These are phyloP conservation scores for Pontederia paniculata DNA, from an alignment of 176 grass and related monocot species.

Conservation along the genomic window DNA sequence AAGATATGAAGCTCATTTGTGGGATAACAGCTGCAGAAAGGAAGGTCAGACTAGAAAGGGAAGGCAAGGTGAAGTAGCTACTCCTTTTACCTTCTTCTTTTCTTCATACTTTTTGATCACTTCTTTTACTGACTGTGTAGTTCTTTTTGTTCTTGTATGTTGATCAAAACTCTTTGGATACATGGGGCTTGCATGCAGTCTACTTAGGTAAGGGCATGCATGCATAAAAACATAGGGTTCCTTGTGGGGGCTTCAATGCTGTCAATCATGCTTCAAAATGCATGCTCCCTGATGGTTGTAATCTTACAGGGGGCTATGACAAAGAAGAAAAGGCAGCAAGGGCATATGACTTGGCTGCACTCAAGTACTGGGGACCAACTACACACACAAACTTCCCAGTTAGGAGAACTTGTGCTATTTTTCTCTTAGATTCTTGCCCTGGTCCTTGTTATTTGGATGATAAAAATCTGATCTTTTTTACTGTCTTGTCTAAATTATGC, in stretches of 20 bases:
- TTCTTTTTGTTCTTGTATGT: background rate
- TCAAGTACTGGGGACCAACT: slow-evolving; percentile 84
- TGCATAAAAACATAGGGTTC: too few relatives aligned
- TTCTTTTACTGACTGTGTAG: background rate
- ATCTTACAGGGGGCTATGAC: slow-evolving; percentile 67
- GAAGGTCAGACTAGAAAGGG: slow-evolving; percentile 96
- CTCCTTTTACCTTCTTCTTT: background rate
- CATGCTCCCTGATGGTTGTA: slow-evolving; percentile 10
- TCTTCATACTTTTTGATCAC: background rate
- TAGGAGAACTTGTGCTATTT: background rate
- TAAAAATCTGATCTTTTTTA: background rate
- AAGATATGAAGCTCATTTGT: slow-evolving; percentile 85
- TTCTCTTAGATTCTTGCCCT: too few relatives aligned
- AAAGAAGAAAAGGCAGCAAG: slow-evolving; percentile 89
- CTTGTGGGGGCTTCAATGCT: too few relatives aligned
- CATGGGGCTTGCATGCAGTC: slow-evolving; percentile 34
- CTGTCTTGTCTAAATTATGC: background rate
- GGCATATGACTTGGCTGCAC: slow-evolving; percentile 82
- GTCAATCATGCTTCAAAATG: too few relatives aligned
- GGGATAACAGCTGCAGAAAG: slow-evolving; percentile 90
- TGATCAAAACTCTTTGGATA: slow-evolving; percentile 5
- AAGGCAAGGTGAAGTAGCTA: slow-evolving; percentile 58
- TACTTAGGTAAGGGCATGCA: slow-evolving; percentile 57
- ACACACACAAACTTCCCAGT: slow-evolving; percentile 92
- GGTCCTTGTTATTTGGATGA: background rate